Evolutionary conservation across 2,329 filamentous ascomycete genomes (phyloP).

Genomic region (Sporothrix protearum): DNA sequence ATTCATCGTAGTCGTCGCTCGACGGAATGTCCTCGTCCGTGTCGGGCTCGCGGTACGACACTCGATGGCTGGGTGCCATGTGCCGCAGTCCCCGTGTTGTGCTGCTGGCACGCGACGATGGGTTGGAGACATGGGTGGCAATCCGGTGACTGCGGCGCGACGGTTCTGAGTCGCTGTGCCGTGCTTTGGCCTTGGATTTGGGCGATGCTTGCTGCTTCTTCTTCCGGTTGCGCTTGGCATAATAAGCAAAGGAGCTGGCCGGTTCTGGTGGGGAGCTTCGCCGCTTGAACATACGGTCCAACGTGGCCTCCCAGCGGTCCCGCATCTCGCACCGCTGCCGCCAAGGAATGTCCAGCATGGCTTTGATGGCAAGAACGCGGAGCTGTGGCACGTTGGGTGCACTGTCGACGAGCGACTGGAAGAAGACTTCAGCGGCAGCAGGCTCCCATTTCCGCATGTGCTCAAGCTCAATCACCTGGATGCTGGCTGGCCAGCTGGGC

Average conservation of each 20-base stretch:
- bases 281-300: constrained; percentile 64
- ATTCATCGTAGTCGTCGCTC: constrained; percentile 25
- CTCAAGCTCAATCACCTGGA: constrained; percentile 69
- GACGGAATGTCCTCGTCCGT: constrained; percentile 42
- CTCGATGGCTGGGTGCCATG: constrained; percentile 13
- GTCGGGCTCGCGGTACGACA: constrained; percentile 46
- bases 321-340: constrained; percentile 76
- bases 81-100: constrained; percentile 17
- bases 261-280: constrained; percentile 30
- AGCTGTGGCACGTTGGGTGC: constrained; percentile 64
- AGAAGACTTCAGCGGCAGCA: constrained; percentile 69
- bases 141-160: constrained; percentile 39
- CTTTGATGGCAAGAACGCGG: constrained; percentile 67
- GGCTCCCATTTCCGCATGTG: constrained; percentile 73
- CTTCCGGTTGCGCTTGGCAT: neutral
- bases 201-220: neutral
- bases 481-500: constrained; percentile 72
- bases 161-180: constrained; percentile 1
- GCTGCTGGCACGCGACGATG: constrained; percentile 33
- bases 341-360: constrained; percentile 78
- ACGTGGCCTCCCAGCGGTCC: constrained; percentile 68
- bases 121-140: constrained; percentile 30
- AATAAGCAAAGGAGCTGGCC: constrained; percentile 28
- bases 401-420: constrained; percentile 71
- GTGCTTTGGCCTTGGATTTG: neutral